Percentiles rank a stretch among this genome's conserved stretches.
Evolutionary conservation across 768 basidiomycete species (phyloP).

Genomic region (Tylopilus sp.): DNA sequence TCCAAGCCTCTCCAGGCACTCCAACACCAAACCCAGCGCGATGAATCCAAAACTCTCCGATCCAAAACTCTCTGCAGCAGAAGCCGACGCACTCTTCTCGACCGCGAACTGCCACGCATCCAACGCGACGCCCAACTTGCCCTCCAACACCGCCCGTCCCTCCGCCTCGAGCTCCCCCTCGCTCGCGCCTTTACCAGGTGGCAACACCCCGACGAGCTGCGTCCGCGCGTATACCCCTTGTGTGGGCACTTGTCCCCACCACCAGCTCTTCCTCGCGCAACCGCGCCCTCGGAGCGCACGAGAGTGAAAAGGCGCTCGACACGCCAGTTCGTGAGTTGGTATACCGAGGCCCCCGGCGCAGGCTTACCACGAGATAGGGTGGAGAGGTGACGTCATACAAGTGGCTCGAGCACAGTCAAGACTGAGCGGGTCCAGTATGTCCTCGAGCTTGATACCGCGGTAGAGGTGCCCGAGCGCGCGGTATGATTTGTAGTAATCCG

Average conservation of each 20-base stretch:
- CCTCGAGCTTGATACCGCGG: conserved; percentile 53
- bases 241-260: conserved; percentile 68
- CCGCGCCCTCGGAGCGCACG: conserved; percentile 49
- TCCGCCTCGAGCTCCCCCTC: not conserved
- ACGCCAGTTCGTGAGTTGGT: conserved; percentile 60
- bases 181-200: too few species aligned
- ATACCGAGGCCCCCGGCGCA: not conserved
- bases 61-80: conserved; percentile 36
- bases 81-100: not conserved
- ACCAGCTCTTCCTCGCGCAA: conserved; percentile 75
- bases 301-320: conserved; percentile 62
- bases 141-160: not conserved
- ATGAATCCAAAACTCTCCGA: conserved; percentile 66
- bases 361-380: not conserved
- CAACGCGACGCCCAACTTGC: conserved; percentile 44
- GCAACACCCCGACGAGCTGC: too few species aligned
- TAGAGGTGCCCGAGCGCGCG: conserved; percentile 72
- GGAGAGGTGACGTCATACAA: conserved; percentile 21
- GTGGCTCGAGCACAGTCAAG: conserved; percentile 13
- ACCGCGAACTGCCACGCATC: conserved; percentile 41
- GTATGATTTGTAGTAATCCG: conserved; percentile 68
- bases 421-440: conserved; percentile 36
- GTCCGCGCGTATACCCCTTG: conserved; percentile 31
- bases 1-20: conserved; percentile 48
- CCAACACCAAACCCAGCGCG: conserved; percentile 55